Evolutionary conservation across 2,329 filamentous ascomycete species (phyloP), one percentile per base, ranked within the genome.

Genomic region (Cladophialophora chaetospira): DNA sequence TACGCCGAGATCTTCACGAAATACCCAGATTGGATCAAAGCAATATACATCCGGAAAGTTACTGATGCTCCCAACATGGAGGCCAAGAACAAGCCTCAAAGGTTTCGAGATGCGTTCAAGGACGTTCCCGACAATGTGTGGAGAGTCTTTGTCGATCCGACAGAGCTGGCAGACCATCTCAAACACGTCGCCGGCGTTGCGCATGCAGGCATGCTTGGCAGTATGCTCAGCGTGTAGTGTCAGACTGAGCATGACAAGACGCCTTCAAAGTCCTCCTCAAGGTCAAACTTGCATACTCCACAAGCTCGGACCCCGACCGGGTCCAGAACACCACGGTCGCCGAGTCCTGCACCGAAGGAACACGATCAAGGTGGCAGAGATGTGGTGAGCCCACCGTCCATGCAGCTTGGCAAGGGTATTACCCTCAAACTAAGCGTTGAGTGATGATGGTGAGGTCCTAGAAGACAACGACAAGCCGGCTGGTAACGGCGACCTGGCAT

Each of bases 11-110:
- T 90, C 73, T 91, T 81, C 60, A 71, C 85, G 50, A 79, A 80
- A 46, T 83, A 86, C 61, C 86, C 87, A 0, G 83, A 81, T 5
- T 97, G 91, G 90, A 83, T 97, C 60, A 83, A 84, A 60, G 82
- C 88, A 10, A 94, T 97, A 44, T 87, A 89, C 62, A 96, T 97
- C 66, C 84, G 92, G 52, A 93, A 89, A 69, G 91, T 94, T 0
- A 86, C 80, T 2, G 88, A 92, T 61, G 83, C 94, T 21, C 84
- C 86, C 0, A 82, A 87, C 28, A 88, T 93, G 72, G 79, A 87
- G 29, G 82, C 88, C 66, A 89, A 88, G 73, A 91, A 90, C 66
- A 85, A 87, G 67, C 79, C 83, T 0, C 80, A 84, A 63, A 79
- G 94, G 26, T 97, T 97, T 67, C 85, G 91, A 69, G 83, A 85